Conservation (phyloP, 1,139 yeast species). For the Hanseniaspora gamundiae region DNA sequence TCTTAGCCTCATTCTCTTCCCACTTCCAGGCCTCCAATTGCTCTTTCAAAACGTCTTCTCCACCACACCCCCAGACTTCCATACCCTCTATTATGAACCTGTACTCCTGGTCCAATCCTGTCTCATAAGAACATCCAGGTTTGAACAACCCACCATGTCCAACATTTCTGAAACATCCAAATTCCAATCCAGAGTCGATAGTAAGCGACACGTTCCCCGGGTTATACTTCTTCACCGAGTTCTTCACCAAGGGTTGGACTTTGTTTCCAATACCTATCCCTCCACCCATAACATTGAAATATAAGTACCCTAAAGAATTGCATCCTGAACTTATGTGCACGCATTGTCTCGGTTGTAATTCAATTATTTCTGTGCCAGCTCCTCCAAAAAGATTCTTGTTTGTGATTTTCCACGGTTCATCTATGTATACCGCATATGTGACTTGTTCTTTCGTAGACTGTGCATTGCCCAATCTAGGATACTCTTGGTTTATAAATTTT, state of each 20-base stretch:
- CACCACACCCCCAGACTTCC: slow-evolving; percentile 90
- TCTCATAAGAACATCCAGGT: slow-evolving; percentile 22
- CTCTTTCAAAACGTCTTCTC: slow-evolving; percentile 59
- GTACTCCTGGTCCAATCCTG: slow-evolving; percentile 40
- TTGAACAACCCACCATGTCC: slow-evolving; percentile 39
- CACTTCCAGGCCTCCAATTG: slow-evolving; percentile 78
- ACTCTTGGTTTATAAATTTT: slow-evolving; percentile 35
- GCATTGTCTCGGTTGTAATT: slow-evolving; percentile 55
- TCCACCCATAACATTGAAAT: slow-evolving; percentile 57
- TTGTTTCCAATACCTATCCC: slow-evolving; percentile 74
- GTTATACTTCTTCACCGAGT: slow-evolving; percentile 29
- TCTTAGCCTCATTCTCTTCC: slow-evolving; percentile 79
- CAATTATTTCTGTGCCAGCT: slow-evolving; percentile 40
- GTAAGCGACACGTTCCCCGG: slow-evolving; percentile 72
- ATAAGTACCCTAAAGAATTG: slow-evolving; percentile 26
- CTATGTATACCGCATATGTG: slow-evolving; percentile 49
- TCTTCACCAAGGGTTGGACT: slow-evolving; percentile 42
- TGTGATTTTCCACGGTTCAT: slow-evolving; percentile 67
- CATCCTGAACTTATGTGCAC: slow-evolving; percentile 29
- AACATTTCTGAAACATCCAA: slow-evolving; percentile 64
- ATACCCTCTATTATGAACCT: slow-evolving; percentile 60
- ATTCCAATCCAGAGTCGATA: slow-evolving; percentile 66
- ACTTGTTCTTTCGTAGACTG: slow-evolving; percentile 28
- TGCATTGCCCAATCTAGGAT: slow-evolving; percentile 33
- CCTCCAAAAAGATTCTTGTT: slow-evolving; percentile 67